A percentile compares a stretch with the other conserved stretches of the same genome.
phyloP scores from a whole-genome alignment of 1,284 basidiomycete species.

The Bjerkandera adusta region DNA sequence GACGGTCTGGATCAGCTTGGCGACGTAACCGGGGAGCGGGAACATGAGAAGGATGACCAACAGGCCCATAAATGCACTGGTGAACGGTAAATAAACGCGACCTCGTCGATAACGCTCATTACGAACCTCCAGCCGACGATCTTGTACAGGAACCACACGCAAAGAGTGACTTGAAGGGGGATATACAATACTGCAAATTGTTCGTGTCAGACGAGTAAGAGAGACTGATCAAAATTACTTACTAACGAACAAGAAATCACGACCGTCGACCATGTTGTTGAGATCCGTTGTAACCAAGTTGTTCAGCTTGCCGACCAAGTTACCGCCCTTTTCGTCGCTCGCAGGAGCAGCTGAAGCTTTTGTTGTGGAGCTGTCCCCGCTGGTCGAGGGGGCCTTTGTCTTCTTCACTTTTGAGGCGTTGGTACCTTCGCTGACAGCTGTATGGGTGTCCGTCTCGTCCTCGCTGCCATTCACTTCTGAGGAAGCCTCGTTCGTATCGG shows the following conservation, averaged over 20 bases:
- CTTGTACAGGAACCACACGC: conserved; percentile 37
- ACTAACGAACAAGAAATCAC: conserved; percentile 30
- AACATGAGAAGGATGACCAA: conserved; percentile 46
- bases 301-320: conserved; percentile 50
- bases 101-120: neutral
- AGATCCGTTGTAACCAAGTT: conserved; percentile 39
- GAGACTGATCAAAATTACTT: neutral
- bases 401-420: conserved; percentile 14
- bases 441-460: conserved; percentile 18
- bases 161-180: conserved; percentile 36
- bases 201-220: conserved; percentile 15
- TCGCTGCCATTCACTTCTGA: conserved; percentile 7
- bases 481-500: conserved; percentile 11
- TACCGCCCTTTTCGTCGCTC: conserved; percentile 29
- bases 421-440: conserved; percentile 12
- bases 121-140: conserved; percentile 43
- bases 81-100: conserved; percentile 6
- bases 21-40: conserved; percentile 44
- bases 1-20: conserved; percentile 27
- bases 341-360: conserved; percentile 9
- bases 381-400: conserved; percentile 5
- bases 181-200: conserved; percentile 28
- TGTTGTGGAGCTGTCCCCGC: conserved; percentile 6
- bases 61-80: conserved; percentile 50
- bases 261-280: conserved; percentile 32